Conservation (phyloP, 75 land plant species). For the Picea sitchensis region DNA sequence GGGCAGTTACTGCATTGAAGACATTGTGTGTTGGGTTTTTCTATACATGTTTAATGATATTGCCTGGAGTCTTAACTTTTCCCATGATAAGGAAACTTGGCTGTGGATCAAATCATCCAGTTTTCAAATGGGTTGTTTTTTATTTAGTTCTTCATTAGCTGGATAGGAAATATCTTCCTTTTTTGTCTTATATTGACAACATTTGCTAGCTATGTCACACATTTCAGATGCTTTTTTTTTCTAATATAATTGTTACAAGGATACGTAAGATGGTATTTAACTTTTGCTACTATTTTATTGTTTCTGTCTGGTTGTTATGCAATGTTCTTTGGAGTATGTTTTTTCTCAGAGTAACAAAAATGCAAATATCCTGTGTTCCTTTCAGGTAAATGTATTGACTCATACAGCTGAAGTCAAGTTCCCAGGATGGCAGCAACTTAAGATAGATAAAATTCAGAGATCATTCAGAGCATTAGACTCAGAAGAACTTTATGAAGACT, state of each 20-base stretch:
- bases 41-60: background rate
- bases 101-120: no score
- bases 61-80: background rate
- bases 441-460: conserved; percentile 21
- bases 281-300: background rate
- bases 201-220: background rate
- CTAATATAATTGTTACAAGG: background rate
- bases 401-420: conserved; percentile 57
- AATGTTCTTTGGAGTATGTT: background rate
- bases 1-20: background rate
- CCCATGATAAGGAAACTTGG: background rate
- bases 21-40: background rate
- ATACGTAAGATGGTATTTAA: background rate
- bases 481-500: conserved; percentile 14
- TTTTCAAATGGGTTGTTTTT: background rate
- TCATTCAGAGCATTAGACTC: conserved; percentile 11
- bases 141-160: background rate
- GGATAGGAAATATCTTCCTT: background rate
- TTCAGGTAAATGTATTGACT: conserved; percentile 76
- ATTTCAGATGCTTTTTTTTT: background rate
- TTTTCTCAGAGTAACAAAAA: background rate
- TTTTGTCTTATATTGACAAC: background rate
- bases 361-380: background rate
- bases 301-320: background rate
- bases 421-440: conserved; percentile 18